Percentiles rank a stretch among this genome's conserved stretches.
These are phyloP conservation scores for Thuja plicata DNA, from an alignment of 83 land plant species.

Conservation along the genomic window DNA sequence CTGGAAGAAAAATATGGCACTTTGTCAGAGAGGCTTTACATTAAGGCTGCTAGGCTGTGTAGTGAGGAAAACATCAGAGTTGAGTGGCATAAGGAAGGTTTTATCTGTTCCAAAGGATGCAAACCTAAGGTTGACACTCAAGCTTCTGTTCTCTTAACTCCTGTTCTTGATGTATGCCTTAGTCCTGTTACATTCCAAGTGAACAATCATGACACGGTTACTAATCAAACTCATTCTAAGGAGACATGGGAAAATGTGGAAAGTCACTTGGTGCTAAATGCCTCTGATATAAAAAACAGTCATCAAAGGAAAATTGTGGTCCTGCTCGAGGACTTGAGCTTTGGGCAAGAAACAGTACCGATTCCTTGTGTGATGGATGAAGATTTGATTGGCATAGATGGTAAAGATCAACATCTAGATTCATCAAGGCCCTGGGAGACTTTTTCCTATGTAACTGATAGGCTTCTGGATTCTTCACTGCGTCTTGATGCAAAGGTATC, in stretches of 20 bases:
- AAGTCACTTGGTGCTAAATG: conserved; percentile 39
- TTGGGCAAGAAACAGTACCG: conserved; percentile 76
- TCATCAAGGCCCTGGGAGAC: conserved; percentile 70
- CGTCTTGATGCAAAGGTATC: conserved; percentile 64
- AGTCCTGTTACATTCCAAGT: not conserved
- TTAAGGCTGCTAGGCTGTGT: conserved; percentile 81
- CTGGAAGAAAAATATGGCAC: conserved; percentile 61
- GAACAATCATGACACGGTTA: not conserved
- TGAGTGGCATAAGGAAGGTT: conserved; percentile 79
- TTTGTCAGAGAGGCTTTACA: conserved; percentile 46
- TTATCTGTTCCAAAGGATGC: conserved; percentile 84
- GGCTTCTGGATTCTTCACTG: conserved; percentile 77
- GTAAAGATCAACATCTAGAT: conserved; percentile 25
- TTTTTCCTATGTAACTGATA: conserved; percentile 71
- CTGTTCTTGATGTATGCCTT: conserved; percentile 11
- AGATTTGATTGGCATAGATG: conserved; percentile 31
- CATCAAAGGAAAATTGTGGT: conserved; percentile 18
- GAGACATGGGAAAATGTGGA: conserved; percentile 47
- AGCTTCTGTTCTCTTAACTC: conserved; percentile 15
- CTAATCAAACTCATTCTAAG: conserved; percentile 4
- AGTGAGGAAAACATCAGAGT: conserved; percentile 70
- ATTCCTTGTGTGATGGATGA: conserved; percentile 81
- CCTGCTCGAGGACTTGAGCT: conserved; percentile 78
- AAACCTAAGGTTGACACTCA: conserved; percentile 20
- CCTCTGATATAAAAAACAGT: conserved; percentile 20